These are phyloP conservation scores for Bipolaris gigantea DNA, from an alignment of 2,329 filamentous ascomycete genomes.

Conservation along the genomic window DNA sequence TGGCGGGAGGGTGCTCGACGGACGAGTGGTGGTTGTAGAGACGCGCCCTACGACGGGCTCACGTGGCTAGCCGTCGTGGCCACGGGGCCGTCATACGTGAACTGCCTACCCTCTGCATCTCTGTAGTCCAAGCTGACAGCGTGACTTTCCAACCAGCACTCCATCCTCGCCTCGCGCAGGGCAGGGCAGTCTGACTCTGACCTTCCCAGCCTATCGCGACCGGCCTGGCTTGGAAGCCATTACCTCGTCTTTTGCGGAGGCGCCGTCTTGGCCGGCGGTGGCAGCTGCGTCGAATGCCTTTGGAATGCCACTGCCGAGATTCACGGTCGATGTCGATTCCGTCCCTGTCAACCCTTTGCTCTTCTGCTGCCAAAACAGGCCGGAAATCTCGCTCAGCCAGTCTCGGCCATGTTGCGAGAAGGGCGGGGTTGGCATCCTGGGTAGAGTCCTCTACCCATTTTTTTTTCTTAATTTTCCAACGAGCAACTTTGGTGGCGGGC, in stretches of 20 bases:
- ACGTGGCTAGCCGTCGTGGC: slow-evolving; percentile 10
- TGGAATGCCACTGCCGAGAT: slow-evolving; percentile 1
- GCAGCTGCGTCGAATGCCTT: slow-evolving; percentile 15
- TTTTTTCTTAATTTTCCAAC: too few species aligned
- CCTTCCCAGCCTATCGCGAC: slow-evolving; percentile 47
- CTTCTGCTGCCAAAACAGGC: slow-evolving; percentile 27
- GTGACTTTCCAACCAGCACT: slow-evolving; percentile 57
- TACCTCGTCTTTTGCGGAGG: slow-evolving; percentile 41
- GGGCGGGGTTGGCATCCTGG: slow-evolving; percentile 40
- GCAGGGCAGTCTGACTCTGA: slow-evolving; percentile 39
- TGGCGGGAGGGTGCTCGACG: slow-evolving; percentile 44
- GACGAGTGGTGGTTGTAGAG: slow-evolving; percentile 67
- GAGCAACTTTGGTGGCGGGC: neutral
- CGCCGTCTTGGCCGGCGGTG: slow-evolving; percentile 24
- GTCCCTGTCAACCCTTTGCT: slow-evolving; percentile 14
- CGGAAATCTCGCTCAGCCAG: slow-evolving; percentile 39
- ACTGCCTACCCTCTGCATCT: slow-evolving; percentile 50
- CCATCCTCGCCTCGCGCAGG: slow-evolving; percentile 45
- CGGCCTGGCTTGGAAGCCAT: slow-evolving; percentile 50
- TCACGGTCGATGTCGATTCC: slow-evolving; percentile 13
- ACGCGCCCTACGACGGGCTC: too few species aligned
- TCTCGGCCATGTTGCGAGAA: slow-evolving; percentile 42
- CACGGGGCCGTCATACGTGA: neutral
- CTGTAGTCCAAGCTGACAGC: slow-evolving; percentile 59
- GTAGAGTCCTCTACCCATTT: slow-evolving; percentile 1